Conservation (phyloP, 75 land plant genomes). For the Sequoiadendron giganteum region DNA sequence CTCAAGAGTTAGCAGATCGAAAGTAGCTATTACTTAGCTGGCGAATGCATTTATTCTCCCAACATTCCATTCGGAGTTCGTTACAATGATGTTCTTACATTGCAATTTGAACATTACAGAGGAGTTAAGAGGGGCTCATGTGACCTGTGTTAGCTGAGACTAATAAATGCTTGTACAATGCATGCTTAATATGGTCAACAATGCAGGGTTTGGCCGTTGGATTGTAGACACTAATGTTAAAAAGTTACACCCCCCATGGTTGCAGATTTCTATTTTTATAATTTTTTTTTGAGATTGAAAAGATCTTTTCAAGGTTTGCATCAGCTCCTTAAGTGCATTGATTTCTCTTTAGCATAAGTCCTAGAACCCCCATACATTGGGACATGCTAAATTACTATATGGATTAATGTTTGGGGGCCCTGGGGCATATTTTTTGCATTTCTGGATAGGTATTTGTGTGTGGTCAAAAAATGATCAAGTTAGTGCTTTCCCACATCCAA, state of each 20-base stretch:
- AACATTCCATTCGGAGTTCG: slow-evolving; percentile 9
- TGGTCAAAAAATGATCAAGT: not conserved
- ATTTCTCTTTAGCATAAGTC: not conserved
- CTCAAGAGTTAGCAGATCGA: slow-evolving; percentile 54
- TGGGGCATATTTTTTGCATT: not conserved
- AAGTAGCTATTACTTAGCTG: slow-evolving; percentile 50
- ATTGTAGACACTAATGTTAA: not conserved
- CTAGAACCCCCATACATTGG: not conserved
- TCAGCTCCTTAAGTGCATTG: not conserved
- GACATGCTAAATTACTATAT: not conserved
- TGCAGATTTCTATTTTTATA: not conserved
- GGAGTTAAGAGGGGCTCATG: slow-evolving; percentile 2
- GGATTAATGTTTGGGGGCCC: not conserved
- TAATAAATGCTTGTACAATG: not conserved
- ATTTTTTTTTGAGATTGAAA: not conserved
- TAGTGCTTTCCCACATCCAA: not conserved
- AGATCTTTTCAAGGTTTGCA: not conserved
- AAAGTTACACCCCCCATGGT: not conserved
- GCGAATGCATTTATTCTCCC: slow-evolving; percentile 22
- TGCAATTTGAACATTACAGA: slow-evolving; percentile 9
- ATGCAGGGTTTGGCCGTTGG: not conserved
- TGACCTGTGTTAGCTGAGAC: slow-evolving; percentile 8
- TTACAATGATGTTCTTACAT: slow-evolving; percentile 4
- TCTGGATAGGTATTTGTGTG: not conserved
- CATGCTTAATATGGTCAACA: not conserved